phyloP scores from a whole-genome alignment of 2,329 filamentous ascomycete species.

The Microdochium paspali region DNA sequence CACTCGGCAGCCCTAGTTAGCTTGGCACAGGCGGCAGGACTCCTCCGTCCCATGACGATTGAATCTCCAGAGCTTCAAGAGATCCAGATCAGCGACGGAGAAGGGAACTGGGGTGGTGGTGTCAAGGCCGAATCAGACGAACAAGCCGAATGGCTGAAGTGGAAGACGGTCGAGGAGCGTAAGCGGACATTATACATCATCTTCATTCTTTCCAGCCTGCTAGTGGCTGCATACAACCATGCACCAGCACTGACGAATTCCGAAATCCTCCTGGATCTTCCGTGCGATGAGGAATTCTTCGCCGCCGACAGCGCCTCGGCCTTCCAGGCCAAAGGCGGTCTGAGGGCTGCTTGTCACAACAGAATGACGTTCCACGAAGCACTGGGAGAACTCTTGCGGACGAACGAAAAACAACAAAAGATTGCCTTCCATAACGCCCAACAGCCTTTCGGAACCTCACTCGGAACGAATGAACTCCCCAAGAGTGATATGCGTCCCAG shows the following conservation, averaged over 20 bases:
- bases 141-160: slow-evolving; percentile 74
- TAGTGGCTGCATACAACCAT: slow-evolving; percentile 90
- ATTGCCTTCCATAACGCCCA: slow-evolving; percentile 28
- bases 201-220: slow-evolving; percentile 82
- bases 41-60: slow-evolving; percentile 40
- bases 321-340: slow-evolving; percentile 71
- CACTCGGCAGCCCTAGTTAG: slow-evolving; percentile 88
- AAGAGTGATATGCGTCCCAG: slow-evolving; percentile 67
- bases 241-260: slow-evolving; percentile 87
- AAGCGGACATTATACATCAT: slow-evolving; percentile 89
- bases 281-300: slow-evolving; percentile 90
- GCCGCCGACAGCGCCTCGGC: slow-evolving; percentile 71
- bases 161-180: slow-evolving; percentile 82
- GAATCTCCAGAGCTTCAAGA: slow-evolving; percentile 40
- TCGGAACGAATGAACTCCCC: slow-evolving; percentile 36
- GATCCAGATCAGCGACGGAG: slow-evolving; percentile 45
- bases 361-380: slow-evolving; percentile 73
- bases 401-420: slow-evolving; percentile 58
- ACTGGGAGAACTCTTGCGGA: slow-evolving; percentile 69
- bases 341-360: slow-evolving; percentile 58
- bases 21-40: slow-evolving; percentile 78
- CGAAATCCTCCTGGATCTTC: slow-evolving; percentile 80
- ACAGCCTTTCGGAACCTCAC: slow-evolving; percentile 36
- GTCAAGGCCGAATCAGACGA: slow-evolving; percentile 41
- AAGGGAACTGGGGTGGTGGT: slow-evolving; percentile 32